Percentiles rank a stretch among this genome's conserved stretches.
These are phyloP conservation scores for Alternaria conjuncta DNA, from an alignment of 2,329 filamentous ascomycete genomes.

Conservation along the genomic window DNA sequence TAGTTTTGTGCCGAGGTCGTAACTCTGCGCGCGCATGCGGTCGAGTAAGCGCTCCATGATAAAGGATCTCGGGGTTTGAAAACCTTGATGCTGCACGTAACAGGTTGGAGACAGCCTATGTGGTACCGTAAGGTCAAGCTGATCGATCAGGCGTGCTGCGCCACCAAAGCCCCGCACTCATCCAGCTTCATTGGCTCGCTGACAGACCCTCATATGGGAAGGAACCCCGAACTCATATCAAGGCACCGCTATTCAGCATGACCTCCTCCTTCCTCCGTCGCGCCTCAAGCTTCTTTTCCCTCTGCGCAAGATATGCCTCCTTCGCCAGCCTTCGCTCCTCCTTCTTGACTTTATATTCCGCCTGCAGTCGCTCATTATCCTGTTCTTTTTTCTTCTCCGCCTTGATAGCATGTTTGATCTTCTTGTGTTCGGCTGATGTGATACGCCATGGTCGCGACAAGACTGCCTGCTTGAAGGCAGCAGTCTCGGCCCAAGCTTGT, in stretches of 20 bases:
- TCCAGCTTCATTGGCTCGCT: not conserved
- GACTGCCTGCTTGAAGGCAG: conserved; percentile 57
- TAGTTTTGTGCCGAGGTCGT: too few relatives aligned
- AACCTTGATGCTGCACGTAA: too few relatives aligned
- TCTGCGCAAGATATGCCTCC: conserved; percentile 37
- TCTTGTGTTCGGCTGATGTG: conserved; percentile 50
- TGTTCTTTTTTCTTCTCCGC: conserved; percentile 49
- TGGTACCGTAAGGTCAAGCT: too few relatives aligned
- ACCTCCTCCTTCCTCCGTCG: conserved; percentile 51
- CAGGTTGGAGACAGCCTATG: too few relatives aligned
- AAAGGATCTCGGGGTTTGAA: too few relatives aligned
- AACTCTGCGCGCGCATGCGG: too few relatives aligned
- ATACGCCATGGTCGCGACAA: conserved; percentile 63
- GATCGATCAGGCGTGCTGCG: not conserved
- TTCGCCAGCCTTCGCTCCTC: conserved; percentile 39
- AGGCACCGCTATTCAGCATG: conserved; percentile 52
- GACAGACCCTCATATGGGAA: not conserved
- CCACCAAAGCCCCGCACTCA: not conserved
- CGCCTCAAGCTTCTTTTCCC: conserved; percentile 52
- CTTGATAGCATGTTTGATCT: conserved; percentile 50
- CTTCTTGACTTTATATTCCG: conserved; percentile 45
- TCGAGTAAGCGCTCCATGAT: too few relatives aligned
- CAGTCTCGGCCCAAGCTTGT: conserved; percentile 59
- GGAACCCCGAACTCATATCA: conserved; percentile 31
- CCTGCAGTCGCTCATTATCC: conserved; percentile 39